Percentiles rank a stretch among this genome's conserved stretches.
phyloP scores from a whole-genome alignment of 441 rosid species.

The Dalechampia spathulata region DNA sequence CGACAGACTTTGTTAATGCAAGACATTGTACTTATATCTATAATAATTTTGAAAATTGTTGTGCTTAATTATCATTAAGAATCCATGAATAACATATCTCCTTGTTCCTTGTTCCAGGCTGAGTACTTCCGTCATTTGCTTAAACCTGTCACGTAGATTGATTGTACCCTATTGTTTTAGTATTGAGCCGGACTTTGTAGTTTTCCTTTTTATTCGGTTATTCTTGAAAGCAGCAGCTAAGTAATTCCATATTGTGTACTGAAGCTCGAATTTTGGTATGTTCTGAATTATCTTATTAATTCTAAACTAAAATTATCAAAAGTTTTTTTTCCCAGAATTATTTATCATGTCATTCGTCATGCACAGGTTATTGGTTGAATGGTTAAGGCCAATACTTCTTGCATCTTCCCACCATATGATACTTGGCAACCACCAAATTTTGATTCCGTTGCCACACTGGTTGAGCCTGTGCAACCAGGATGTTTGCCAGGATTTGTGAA shows the following conservation, averaged over 20 bases:
- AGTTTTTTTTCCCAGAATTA: neutral
- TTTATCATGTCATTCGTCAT: slow-evolving; percentile 1
- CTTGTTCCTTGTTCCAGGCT: slow-evolving; percentile 42
- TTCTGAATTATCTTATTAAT: slow-evolving; percentile 3
- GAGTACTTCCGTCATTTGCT: slow-evolving; percentile 80
- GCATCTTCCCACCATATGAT: slow-evolving; percentile 28
- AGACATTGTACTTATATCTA: neutral
- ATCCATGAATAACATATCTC: neutral
- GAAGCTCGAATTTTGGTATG: slow-evolving; percentile 37
- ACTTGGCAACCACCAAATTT: slow-evolving; percentile 27
- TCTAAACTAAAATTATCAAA: neutral
- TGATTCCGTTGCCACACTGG: slow-evolving; percentile 40
- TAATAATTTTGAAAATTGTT: neutral
- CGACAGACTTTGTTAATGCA: neutral
- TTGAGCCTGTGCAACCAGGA: slow-evolving; percentile 32
- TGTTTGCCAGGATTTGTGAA: slow-evolving; percentile 39
- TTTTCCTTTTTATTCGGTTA: slow-evolving; percentile 17
- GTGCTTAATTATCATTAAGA: neutral
- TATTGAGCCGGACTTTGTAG: slow-evolving; percentile 30
- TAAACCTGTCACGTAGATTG: slow-evolving; percentile 78
- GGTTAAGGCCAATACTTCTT: slow-evolving; percentile 32
- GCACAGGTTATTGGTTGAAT: slow-evolving; percentile 33
- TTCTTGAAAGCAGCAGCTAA: slow-evolving; percentile 27
- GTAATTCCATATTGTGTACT: slow-evolving; percentile 22
- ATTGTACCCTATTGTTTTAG: slow-evolving; percentile 14